phyloP scores from a whole-genome alignment of 2,329 filamentous ascomycete species.

The Ophiostoma himal-ulmi region DNA sequence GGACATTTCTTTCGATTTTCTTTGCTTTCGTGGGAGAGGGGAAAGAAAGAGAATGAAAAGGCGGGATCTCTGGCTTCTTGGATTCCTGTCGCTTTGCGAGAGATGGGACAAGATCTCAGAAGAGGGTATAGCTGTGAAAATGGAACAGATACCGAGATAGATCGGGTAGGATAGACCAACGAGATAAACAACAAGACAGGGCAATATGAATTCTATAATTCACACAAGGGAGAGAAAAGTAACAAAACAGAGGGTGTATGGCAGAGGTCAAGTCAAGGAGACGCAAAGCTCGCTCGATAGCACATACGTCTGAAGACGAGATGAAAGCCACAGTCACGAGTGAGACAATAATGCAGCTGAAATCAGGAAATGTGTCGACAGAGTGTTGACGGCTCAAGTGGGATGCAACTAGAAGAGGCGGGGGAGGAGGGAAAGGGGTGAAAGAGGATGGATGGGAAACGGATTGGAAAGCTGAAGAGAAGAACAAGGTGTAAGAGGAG shows the following conservation, averaged over 20 bases:
- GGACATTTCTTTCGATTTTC: conserved; percentile 35
- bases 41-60: background rate
- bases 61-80: background rate
- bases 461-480: background rate
- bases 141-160: conserved; percentile 26
- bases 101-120: conserved; percentile 21
- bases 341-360: background rate
- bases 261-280: background rate
- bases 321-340: background rate
- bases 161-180: conserved; percentile 24
- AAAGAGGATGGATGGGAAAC: background rate
- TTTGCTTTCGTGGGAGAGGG: background rate
- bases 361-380: background rate
- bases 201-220: background rate
- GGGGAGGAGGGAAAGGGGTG: background rate
- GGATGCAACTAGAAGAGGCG: background rate
- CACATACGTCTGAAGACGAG: background rate
- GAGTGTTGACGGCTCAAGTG: background rate
- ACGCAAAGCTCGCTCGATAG: background rate
- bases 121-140: conserved; percentile 23
- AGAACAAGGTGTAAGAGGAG: background rate
- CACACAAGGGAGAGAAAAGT: background rate
- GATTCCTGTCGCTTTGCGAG: background rate
- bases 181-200: background rate
- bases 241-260: background rate